Conservation (phyloP, 805 yeast species). For the Saturnispora sekii region DNA sequence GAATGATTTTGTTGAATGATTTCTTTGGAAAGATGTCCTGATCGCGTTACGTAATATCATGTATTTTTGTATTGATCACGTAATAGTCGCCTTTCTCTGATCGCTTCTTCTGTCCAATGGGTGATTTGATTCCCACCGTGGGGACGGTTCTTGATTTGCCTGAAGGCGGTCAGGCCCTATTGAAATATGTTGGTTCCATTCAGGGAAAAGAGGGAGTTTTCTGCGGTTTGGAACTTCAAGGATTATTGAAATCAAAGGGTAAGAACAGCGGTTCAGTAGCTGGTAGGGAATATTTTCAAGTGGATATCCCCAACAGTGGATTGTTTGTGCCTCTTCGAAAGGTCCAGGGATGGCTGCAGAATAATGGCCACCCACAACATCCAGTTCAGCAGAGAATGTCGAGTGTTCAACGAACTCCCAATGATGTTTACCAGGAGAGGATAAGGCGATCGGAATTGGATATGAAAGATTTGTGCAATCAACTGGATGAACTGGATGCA, state of each 20-base stretch:
- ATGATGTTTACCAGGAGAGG: constrained; percentile 12
- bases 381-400: background rate
- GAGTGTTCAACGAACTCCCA: background rate
- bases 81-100: background rate
- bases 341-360: constrained; percentile 14
- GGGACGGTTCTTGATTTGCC: constrained; percentile 1
- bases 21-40: too few relatives aligned
- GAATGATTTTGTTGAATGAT: background rate
- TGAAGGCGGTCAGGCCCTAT: constrained; percentile 34
- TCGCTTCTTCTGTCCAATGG: background rate
- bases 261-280: constrained; percentile 79
- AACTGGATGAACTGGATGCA: constrained; percentile 41
- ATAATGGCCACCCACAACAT: background rate
- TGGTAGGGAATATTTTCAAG: constrained; percentile 61
- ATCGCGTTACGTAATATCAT: too few relatives aligned
- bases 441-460: constrained; percentile 36
- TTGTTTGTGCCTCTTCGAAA: constrained; percentile 56
- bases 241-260: constrained; percentile 54
- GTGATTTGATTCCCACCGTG: background rate
- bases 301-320: constrained; percentile 58
- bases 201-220: constrained; percentile 63
- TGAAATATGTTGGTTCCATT: constrained; percentile 65
- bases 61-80: too few relatives aligned
- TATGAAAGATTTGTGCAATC: constrained; percentile 37
- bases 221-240: constrained; percentile 83